These are phyloP conservation scores for Flaveria bidentis DNA, from an alignment of 129 eudicot species.

Conservation along the genomic window DNA sequence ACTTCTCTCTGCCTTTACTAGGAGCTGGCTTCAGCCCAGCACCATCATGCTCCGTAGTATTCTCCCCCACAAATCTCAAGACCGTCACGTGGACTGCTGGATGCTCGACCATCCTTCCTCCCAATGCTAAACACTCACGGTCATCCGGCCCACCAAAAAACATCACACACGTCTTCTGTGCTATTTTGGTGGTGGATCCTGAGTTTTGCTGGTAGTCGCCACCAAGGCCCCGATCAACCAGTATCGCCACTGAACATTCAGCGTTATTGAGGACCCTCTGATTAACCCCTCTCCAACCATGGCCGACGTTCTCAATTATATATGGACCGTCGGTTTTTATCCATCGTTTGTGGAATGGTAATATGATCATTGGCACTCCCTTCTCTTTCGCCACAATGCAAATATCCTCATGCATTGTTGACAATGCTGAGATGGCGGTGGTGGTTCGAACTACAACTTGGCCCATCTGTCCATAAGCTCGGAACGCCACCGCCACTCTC, in stretches of 20 bases:
- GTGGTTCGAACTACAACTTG: conserved; percentile 65
- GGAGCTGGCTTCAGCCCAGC: conserved; percentile 39
- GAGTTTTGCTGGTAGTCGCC: conserved; percentile 32
- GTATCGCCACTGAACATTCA: conserved; percentile 75
- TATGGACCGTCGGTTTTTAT: conserved; percentile 48
- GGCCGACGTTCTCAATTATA: conserved; percentile 62
- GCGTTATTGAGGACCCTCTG: conserved; percentile 62
- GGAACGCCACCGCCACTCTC: conserved; percentile 60
- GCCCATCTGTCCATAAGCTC: conserved; percentile 62
- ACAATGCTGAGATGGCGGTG: conserved; percentile 62
- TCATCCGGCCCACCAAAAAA: conserved; percentile 96
- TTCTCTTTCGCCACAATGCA: conserved; percentile 76
- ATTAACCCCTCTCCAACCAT: conserved; percentile 80
- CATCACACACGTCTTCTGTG: conserved; percentile 53
- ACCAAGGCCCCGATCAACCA: conserved; percentile 75
- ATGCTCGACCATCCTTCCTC: conserved; percentile 82
- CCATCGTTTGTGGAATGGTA: conserved; percentile 87
- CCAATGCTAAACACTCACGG: conserved; percentile 64
- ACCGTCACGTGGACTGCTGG: conserved; percentile 64
- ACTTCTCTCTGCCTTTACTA: conserved; percentile 48
- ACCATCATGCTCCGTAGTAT: conserved; percentile 11
- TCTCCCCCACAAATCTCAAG: conserved; percentile 49
- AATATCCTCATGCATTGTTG: conserved; percentile 86
- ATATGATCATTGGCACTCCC: conserved; percentile 55
- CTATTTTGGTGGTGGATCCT: conserved; percentile 23